Evolutionary conservation across 495 filamentous ascomycete species (phyloP), one percentile per base, ranked within the genome.

Genomic region (Penicillium fimorum): DNA sequence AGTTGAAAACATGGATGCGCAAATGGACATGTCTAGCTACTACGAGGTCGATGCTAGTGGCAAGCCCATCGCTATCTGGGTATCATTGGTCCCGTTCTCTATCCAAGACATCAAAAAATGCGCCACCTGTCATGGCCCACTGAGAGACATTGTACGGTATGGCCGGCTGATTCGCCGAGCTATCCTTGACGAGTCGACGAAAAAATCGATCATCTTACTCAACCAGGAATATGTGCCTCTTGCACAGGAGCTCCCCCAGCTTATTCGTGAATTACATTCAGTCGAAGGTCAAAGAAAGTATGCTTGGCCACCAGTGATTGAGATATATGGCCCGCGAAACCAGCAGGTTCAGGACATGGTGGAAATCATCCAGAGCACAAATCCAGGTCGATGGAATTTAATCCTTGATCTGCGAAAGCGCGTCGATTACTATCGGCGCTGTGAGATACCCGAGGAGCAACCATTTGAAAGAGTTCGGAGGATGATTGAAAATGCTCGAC

Each of bases 81-180:
- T 59, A 8, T 71, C 67, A 10, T 63, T 75, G 5, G 62, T 72
- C 27, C 84, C 80, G 6, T 84, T 86, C 59, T 83, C 79, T 1
- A 73, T 74, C 24, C 69, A 69, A 17, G 76, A 77, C 47, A 68
- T 86, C 29, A 84, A 82, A 55, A 76, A 65, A 5, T 91, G 87
- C 69, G 83, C 87, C 3, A 75, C 57, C 3, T 93, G 88, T 62
- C 81, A 86, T 9, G 79, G 80, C 0, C 78, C 85, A 4, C 70
- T 92, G 24, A 74, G 84, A 20, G 76, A 80, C 45, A 77, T 90
- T 51, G 69, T 85, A 10, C 72, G 88, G 15, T 91, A 92, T 61
- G 81, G 84, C 29, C 78, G 87, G 20, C 80, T 91, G 7, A 78
- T 88, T 27, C 77, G 82, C 35, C 77, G 83, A 4, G 87, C 80